Evolutionary conservation across 495 filamentous ascomycete genomes (phyloP), one percentile per base, ranked within the genome.

Genomic region (Podospora conica): DNA sequence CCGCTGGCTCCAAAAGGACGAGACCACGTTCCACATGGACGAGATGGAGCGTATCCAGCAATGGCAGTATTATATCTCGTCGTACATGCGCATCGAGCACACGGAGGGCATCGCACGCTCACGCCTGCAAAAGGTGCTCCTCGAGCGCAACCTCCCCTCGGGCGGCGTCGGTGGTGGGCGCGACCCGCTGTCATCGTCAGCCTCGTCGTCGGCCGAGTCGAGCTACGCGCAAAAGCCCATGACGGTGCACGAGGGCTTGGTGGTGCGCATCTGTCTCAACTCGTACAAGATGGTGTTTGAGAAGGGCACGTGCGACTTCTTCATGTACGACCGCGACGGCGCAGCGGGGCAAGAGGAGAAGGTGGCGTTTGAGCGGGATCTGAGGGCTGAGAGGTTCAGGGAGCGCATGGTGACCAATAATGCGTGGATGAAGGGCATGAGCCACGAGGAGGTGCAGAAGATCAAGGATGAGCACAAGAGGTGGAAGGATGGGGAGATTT

Each of bases 61-160:
- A 62, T 98, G 94, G 94, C 89, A 90, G 59, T 93, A 94, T 81
- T 99, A 99, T 73, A 90, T 96, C 54, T 91, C 92, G 53, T 91
- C 93, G 10, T 99, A 90, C 77, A 88, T 89, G 58, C 90, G 91
- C 73, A 82, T 92, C 55, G 93, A 96, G 65, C 90, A 89, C 7
- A 99, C 96, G 15, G 96, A 99, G 76, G 91, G 91, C 27, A 83
- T 97, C 8, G 79, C 83, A 8, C 82, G 87, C 53, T 82, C 82
- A 8, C 83, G 84, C 22, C 81, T 96, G 71, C 81, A 79, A 73
- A 79, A 87, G 83, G 77, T 88, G 81, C 56, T 91, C 81, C 81
- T 96, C 11, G 86, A 88, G 68, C 90, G 92, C 66, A 95, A 90
- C 77, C 81, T 93, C 22, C 87, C 88, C 0, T 78, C 82, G 20